Base-by-base conservation (phyloP, 108 stramenopile species). In the Cyclotella atomus region DNA sequence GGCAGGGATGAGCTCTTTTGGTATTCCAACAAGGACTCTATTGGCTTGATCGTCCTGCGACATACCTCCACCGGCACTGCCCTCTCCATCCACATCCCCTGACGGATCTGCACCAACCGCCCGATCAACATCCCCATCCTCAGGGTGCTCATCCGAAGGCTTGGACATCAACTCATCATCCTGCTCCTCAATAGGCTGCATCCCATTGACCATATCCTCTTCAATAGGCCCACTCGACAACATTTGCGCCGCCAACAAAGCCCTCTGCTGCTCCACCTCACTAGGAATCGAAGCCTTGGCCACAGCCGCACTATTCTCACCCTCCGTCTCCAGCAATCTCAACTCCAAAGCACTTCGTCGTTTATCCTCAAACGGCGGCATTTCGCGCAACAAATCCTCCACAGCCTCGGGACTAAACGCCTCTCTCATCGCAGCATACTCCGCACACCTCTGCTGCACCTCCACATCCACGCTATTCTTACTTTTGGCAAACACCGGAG, bases 331-430 rank as follows among this genome's bases (percentile, higher is more conserved):
- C 44, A 86, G 73, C 17, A 97, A 85, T 55, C 91, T 71, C 59
- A 88, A 80, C 72, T 95, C 92, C 47, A 96, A 57, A 23, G 93
- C 91, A 63, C 87, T 89, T 60, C 87, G 83, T 72, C 91, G 86
- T 76, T 90, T 85, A 60, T 92, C 89, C 65, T 96, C 95, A 76
- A 95, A 98, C 23, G 93, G 91, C 35, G 97, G 97, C 97, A 98
- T 98, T 59, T 94, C 93, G 59, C 93, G 87, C 35, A 98, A 86
- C 70, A 98, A 70, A 75, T 92, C 91, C 70, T 93, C 95, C 23
- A 92, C 90, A 20, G 90, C 88, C 73, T 91, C 94, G 2, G 91
- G 89, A 64, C 81, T 89, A 62, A 95, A 89, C 2, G 91, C 87
- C 63, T 93, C 88, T 63, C 95, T 82, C 90, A 94, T 92, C 23